Percentiles rank a stretch among this genome's conserved stretches.
Conservation (phyloP, 1,139 yeast species). For the Pichia sp. region DNA sequence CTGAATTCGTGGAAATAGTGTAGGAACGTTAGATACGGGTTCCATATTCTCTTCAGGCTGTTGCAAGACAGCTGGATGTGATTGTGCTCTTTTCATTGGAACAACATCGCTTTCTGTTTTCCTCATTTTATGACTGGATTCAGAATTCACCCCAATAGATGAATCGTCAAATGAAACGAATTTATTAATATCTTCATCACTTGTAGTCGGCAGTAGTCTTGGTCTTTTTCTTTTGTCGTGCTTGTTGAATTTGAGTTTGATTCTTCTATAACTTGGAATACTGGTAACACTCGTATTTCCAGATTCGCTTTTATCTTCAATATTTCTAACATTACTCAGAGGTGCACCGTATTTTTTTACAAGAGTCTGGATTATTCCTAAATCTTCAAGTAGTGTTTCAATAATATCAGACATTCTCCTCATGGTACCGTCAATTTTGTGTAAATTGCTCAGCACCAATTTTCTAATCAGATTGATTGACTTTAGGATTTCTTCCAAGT, state of each 20-base stretch:
- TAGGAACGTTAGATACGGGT: too few species aligned
- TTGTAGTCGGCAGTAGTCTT: neutral
- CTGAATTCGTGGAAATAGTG: too few species aligned
- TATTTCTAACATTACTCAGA: constrained; percentile 21
- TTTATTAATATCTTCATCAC: neutral
- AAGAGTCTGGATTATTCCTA: constrained; percentile 28
- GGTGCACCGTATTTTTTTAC: constrained; percentile 25
- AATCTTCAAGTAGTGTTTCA: constrained; percentile 30
- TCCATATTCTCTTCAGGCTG: too few species aligned
- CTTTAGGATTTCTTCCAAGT: constrained; percentile 24
- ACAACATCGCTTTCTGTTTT: neutral
- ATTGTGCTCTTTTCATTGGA: constrained; percentile 2
- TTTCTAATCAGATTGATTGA: constrained; percentile 30
- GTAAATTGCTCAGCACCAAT: constrained; percentile 25
- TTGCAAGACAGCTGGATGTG: neutral
- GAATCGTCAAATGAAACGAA: neutral
- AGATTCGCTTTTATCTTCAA: constrained; percentile 21
- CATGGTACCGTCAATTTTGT: constrained; percentile 31
- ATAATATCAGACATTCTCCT: constrained; percentile 31
- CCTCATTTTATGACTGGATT: neutral
- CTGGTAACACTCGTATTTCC: constrained; percentile 24
- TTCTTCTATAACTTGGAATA: constrained; percentile 20
- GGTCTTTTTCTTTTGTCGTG: constrained; percentile 2
- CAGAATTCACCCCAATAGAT: neutral
- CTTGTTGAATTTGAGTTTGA: constrained; percentile 13